Evolutionary conservation across 2,329 filamentous ascomycete genomes (phyloP), one percentile per base, ranked within the genome.

Genomic region (Geosmithia morbida): DNA sequence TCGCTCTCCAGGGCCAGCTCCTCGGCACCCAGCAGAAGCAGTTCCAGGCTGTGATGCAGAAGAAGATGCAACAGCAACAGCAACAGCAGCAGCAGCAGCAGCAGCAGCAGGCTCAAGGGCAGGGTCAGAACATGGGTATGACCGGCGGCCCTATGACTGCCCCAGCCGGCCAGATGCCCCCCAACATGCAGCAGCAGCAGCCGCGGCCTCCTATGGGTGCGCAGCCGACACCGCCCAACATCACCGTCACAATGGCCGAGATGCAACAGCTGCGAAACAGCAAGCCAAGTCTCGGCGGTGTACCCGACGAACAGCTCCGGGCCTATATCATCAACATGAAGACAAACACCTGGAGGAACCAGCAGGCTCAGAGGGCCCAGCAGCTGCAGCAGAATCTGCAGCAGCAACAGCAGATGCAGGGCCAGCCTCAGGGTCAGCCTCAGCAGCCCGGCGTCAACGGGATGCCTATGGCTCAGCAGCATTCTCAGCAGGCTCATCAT

Each of bases 11-110:
- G 19, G 52, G 48, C 6, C 61, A 64, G 46, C 57, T 72, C 13
- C 50, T 50, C 2, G 50, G 48, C 2, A 46, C 66, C 6, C 69
- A 72, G 48, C 54, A 62, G 17, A 56, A 57, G 45, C 69, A 72
- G 46, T 71, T 71, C 47, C 57, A 59, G 44, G 51, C 57, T 10
- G 43, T 59, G 1, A 55, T 64, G 49, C 57, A 60, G 44, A 47
- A 51, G 45, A 56, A 56, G 20, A 52, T 52, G 20, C 54, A 57
- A 41, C 48, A 50, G 37, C 52, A 54, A 20, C 54, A 55, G 44
- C 52, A 55, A 42, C 52, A 52, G 33, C 48, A 48, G 18, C 45
- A 46, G 33, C 48, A 51, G 18, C 51, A 48, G 45, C 50, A 50
- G 13, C 51, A 48, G 14, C 55, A 53, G 7, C 51, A 50, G 18